Conservation (phyloP, 2,329 filamentous ascomycete genomes). For the Fusarium sp. region DNA sequence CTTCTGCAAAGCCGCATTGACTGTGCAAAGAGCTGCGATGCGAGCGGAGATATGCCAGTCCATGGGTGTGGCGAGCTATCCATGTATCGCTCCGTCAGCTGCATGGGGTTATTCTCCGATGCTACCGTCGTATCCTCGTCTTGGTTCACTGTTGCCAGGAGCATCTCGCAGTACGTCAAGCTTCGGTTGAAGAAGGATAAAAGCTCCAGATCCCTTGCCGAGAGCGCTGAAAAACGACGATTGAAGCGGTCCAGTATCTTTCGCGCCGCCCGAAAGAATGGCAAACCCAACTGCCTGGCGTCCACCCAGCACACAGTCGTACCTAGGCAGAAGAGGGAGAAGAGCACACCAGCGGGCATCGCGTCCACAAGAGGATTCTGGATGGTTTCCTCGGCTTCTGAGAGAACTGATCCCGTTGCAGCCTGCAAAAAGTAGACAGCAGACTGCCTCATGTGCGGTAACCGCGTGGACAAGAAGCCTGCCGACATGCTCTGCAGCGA, state of each 20-base stretch:
- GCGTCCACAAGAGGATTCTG: slow-evolving; percentile 23
- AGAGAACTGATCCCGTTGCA: slow-evolving; percentile 49
- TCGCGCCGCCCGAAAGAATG: slow-evolving; percentile 47
- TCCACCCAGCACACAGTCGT: slow-evolving; percentile 55
- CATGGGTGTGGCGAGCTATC: slow-evolving; percentile 48
- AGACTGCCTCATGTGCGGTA: slow-evolving; percentile 50
- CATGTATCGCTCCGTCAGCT: slow-evolving; percentile 23
- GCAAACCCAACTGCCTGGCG: slow-evolving; percentile 45
- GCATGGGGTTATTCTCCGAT: slow-evolving; percentile 13
- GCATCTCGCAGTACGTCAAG: slow-evolving; percentile 54
- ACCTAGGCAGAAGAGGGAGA: slow-evolving; percentile 53
- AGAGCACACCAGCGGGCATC: slow-evolving; percentile 49
- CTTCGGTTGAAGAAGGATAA: slow-evolving; percentile 52
- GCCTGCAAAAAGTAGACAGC: slow-evolving; percentile 48
- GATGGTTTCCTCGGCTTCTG: slow-evolving; percentile 46
- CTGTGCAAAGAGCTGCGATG: slow-evolving; percentile 49
- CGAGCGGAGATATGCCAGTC: slow-evolving; percentile 50
- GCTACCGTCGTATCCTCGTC: slow-evolving; percentile 19
- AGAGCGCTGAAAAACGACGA: slow-evolving; percentile 18
- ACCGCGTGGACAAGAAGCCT: slow-evolving; percentile 47
- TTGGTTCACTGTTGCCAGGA: slow-evolving; percentile 51
- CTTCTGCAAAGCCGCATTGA: slow-evolving; percentile 50
- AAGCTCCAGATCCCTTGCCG: slow-evolving; percentile 42
- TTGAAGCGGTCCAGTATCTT: slow-evolving; percentile 43
- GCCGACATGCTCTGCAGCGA: slow-evolving; percentile 55